Base-by-base conservation (phyloP, 2,329 filamentous ascomycete species). In the Aspergillus aculeatinus region DNA sequence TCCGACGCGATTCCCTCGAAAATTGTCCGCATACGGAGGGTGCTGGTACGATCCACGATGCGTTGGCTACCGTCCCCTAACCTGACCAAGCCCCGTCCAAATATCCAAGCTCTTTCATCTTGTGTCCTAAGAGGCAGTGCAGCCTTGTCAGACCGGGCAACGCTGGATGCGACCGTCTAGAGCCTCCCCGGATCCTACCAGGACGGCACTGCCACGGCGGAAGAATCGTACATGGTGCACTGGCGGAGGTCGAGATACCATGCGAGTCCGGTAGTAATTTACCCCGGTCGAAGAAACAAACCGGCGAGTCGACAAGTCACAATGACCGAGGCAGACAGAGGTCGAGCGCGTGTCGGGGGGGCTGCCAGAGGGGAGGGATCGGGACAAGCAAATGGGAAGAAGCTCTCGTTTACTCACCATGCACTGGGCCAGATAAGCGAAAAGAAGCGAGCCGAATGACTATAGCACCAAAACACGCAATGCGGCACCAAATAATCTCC, bases 401-500 rank as follows among this genome's bases (percentile, higher is more conserved):
- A 57, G 61, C 58, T 61, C 60, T 62, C 57, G 47, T 60, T 61
- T 64, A 68, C 66, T 68, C 62, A 68, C 66, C 65, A 65, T 59
- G 61, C 49, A 68, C 62, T 63, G 62, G 65, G 61, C 55, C 55
- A 67, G 62, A 66, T 63, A 65, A 65, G 64, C 63, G 60, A 66
- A 64, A 68, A 68, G 62, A 64, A 67, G 64, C 61, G 62, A 69
- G 60, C 65, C 67, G 63, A 68, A 63, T 58, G 60, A 62, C 61
- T 68, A 68, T 67, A 63, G 65, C 67, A 66, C 66, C 65, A 67
- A 65, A 65, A 63, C 61, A 60, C 55, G 57, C 58, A 61, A 63
- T 60, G 63, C 58, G 60, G 59, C 56, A 59, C 55, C 63, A 56
- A 59, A 59, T 44, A 64, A 50, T 49, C 63, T 63, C 68, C 63